These are phyloP conservation scores for Zygoascus ofunaensis DNA, from an alignment of 805 yeast species.

Conservation along the genomic window DNA sequence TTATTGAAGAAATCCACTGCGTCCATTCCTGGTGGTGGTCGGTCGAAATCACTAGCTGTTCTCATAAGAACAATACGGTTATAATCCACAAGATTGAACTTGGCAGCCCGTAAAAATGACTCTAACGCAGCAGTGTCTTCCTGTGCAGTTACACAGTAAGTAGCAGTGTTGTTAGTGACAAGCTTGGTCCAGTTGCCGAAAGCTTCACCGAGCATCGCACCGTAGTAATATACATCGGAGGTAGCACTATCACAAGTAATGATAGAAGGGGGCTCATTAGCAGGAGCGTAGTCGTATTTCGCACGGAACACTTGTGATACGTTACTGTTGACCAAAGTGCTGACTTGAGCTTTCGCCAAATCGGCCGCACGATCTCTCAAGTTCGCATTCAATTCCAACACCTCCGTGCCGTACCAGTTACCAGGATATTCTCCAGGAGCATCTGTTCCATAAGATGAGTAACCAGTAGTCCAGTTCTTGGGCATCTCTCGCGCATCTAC, in stretches of 20 bases:
- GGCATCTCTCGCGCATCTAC: slow-evolving; percentile 44
- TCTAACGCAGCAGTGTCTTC: slow-evolving; percentile 62
- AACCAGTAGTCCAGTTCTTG: slow-evolving; percentile 51
- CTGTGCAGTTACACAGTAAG: slow-evolving; percentile 54
- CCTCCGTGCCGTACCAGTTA: slow-evolving; percentile 54
- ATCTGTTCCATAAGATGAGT: slow-evolving; percentile 46
- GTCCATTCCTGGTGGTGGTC: slow-evolving; percentile 40
- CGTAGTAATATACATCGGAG: slow-evolving; percentile 52
- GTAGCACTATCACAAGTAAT: slow-evolving; percentile 52
- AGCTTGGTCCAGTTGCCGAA: slow-evolving; percentile 40
- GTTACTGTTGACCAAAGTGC: slow-evolving; percentile 30
- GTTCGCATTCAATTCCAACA: slow-evolving; percentile 50
- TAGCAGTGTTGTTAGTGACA: slow-evolving; percentile 50
- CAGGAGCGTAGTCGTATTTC: slow-evolving; percentile 43
- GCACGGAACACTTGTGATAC: slow-evolving; percentile 41
- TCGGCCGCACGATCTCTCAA: slow-evolving; percentile 50
- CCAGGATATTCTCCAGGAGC: slow-evolving; percentile 43
- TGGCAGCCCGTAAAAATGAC: slow-evolving; percentile 45
- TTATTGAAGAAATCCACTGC: slow-evolving; percentile 44
- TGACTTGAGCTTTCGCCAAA: slow-evolving; percentile 31
- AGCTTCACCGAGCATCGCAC: slow-evolving; percentile 42
- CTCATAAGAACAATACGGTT: slow-evolving; percentile 51
- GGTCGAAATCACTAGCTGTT: slow-evolving; percentile 50
- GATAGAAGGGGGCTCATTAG: slow-evolving; percentile 39
- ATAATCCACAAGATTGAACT: slow-evolving; percentile 47